phyloP scores from a whole-genome alignment of 139 green algal genomes.

The Tetradesmus obliquus region DNA sequence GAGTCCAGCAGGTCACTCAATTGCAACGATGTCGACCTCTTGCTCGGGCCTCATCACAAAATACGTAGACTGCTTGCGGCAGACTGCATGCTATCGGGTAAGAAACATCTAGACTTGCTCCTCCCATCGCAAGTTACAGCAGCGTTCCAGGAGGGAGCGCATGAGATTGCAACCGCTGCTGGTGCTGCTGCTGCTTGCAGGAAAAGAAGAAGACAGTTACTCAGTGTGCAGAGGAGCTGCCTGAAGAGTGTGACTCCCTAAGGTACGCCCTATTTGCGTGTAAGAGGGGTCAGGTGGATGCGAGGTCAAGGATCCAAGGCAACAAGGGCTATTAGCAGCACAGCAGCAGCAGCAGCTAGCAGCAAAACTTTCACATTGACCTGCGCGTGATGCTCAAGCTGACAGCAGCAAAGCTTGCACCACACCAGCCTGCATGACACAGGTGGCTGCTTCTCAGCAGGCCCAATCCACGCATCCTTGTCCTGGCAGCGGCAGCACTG shows the following conservation, averaged over 20 bases:
- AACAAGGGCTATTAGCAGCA: slow-evolving; percentile 79
- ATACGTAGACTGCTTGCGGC: slow-evolving; percentile 79
- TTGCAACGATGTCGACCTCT: slow-evolving; percentile 70
- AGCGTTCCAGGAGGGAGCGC: background rate
- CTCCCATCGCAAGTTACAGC: background rate
- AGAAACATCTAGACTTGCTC: background rate
- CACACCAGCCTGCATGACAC: too few species aligned
- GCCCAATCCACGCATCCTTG: too few species aligned
- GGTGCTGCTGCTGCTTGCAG: slow-evolving; percentile 39
- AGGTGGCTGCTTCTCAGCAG: too few species aligned
- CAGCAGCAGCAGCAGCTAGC: background rate
- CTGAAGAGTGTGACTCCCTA: slow-evolving; percentile 71
- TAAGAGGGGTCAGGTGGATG: slow-evolving; percentile 79
- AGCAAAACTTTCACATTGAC: too few species aligned
- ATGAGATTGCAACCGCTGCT: background rate
- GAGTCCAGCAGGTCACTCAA: too few species aligned
- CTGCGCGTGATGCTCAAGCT: too few species aligned
- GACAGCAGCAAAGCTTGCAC: too few species aligned
- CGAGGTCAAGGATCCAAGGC: slow-evolving; percentile 77
- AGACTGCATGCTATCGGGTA: slow-evolving; percentile 80
- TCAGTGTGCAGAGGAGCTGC: slow-evolving; percentile 67
- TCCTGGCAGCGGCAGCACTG: too few species aligned
- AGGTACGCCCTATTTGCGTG: slow-evolving; percentile 77
- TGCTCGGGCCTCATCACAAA: slow-evolving; percentile 76
- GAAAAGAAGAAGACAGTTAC: slow-evolving; percentile 63